Base-by-base conservation (phyloP, 768 basidiomycete genomes). In the Suillus ampliporus region DNA sequence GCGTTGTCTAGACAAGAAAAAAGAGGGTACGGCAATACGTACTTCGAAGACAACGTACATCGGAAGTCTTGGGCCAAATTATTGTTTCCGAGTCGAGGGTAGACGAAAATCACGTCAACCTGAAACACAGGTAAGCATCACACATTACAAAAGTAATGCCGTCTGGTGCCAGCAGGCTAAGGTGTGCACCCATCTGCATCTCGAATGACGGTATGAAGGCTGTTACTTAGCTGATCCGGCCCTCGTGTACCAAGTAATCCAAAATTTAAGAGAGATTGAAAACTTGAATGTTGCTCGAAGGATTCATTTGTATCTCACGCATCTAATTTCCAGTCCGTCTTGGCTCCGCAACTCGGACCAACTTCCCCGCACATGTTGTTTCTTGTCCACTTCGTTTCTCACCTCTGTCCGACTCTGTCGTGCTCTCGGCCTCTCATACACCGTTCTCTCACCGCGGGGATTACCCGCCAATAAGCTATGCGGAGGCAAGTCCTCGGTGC, bases 1-100 rank as follows among this genome's bases (percentile, higher is more conserved):
- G 66, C 73, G 75, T 74, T 57, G 61, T 60, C 61, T 58, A 74
- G 57, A 44, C 51, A 60, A 63, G 64, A 63, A 58, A n/a, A 72
- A 60, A 64, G 69, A 63, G 64, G 73, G 62, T 47, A 40, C 50
- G 19, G 19, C 19, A 2, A 51, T 51, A 51, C 43, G 69, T 67
- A 43, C 54, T 43, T 58, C 28, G 58, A 58, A 64, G 46, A 23
- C 28, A 14, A 57, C 68, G 65, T 63, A 61, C 64, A 60, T 63
- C 23, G 58, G 51, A 62, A 66, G 37, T 40, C 56, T 60, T 61
- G n/a, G 48, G 53, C 57, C 34, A 58, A 21, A 64, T 67, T 67
- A 69, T 68, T 65, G 69, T 57, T 63, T 68, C 65, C 63, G 66
- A 65, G 61, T 40, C 31, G 65, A 53, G 62, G 48, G n/a, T 41